These are phyloP conservation scores for Backusella australiensis DNA, from an alignment of 192 early-diverging fungal species.

Conservation along the genomic window DNA sequence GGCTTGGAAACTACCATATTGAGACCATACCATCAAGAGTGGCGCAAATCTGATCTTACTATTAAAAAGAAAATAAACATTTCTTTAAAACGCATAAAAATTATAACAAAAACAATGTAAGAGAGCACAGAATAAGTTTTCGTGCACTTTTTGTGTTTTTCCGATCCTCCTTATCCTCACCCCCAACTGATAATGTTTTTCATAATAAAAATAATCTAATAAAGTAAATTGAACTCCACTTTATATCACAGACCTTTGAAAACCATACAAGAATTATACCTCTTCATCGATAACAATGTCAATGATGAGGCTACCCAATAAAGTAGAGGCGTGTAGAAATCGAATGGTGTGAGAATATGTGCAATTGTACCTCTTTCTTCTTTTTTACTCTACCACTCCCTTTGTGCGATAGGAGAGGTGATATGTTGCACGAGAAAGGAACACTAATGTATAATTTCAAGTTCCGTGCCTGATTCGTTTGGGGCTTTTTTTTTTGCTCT, in stretches of 20 bases:
- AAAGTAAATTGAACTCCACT: conserved; percentile 5
- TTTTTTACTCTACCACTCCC: neutral
- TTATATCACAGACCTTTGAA: neutral
- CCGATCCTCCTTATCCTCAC: neutral
- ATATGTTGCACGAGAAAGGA: neutral
- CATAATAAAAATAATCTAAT: neutral
- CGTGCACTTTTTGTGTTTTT: neutral
- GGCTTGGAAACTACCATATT: neutral
- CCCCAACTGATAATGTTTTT: neutral
- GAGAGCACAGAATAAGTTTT: neutral
- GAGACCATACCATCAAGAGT: neutral
- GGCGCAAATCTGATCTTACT: neutral
- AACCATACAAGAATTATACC: neutral
- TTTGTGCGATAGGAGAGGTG: neutral
- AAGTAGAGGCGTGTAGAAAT: neutral
- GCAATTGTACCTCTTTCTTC: neutral
- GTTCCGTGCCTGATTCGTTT: conserved; percentile 1
- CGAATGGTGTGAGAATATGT: neutral
- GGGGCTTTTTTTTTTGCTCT: neutral
- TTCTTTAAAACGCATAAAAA: neutral
- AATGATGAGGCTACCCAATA: neutral
- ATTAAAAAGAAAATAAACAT: neutral
- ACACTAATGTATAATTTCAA: conserved; percentile 2
- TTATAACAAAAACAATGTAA: neutral
- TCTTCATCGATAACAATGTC: neutral